Conservation (phyloP, 129 eudicot species). For the Ambrosia artemisiifolia region DNA sequence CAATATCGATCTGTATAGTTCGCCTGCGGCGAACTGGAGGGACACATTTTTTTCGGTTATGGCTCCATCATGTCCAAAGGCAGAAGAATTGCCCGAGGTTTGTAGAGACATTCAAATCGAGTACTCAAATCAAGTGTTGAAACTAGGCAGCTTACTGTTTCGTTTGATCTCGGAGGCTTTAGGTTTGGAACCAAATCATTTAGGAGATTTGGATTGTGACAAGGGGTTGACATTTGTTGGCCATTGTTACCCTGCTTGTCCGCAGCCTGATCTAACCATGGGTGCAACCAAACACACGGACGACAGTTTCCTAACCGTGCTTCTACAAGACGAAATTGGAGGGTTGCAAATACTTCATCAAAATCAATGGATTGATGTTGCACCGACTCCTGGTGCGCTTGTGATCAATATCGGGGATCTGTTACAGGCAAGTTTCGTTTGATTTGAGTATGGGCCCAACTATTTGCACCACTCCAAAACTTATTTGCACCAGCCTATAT, state of each 20-base stretch:
- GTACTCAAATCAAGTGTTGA: conserved; percentile 32
- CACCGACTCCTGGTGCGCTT: conserved; percentile 36
- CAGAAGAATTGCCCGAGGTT: conserved; percentile 26
- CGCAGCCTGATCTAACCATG: conserved; percentile 42
- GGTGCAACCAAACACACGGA: conserved; percentile 44
- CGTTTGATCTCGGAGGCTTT: conserved; percentile 51
- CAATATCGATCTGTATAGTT: not conserved
- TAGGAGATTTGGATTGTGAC: conserved; percentile 31
- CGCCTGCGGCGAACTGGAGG: conserved; percentile 22
- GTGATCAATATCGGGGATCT: conserved; percentile 43
- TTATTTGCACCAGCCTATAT: too few species aligned
- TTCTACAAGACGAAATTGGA: conserved; percentile 45
- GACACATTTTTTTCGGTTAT: conserved; percentile 15
- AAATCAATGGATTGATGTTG: conserved; percentile 48
- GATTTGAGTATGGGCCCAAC: too few species aligned
- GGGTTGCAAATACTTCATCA: conserved; percentile 50
- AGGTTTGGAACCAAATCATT: conserved; percentile 35
- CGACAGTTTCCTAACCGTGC: conserved; percentile 32
- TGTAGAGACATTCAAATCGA: conserved; percentile 44
- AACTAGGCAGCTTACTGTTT: conserved; percentile 26
- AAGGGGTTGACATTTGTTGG: conserved; percentile 6
- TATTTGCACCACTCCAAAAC: too few species aligned
- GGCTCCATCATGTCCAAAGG: conserved; percentile 25
- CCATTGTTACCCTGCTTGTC: conserved; percentile 53
- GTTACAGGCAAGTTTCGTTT: conserved; percentile 34